phyloP scores from a whole-genome alignment of 441 rosid genomes.

The Aleurites moluccanus region DNA sequence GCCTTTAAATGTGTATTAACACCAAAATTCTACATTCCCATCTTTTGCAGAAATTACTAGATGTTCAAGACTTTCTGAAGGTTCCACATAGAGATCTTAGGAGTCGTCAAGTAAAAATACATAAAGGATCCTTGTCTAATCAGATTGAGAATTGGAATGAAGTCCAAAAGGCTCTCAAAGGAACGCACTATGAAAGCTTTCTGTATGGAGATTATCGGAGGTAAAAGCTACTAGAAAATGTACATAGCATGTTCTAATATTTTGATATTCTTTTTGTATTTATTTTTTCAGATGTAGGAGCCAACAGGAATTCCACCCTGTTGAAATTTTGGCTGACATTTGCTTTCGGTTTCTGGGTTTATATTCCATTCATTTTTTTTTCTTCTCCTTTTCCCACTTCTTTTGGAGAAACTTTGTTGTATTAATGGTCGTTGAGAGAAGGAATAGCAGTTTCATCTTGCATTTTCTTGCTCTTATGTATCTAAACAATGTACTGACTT shows the following conservation, averaged over 20 bases:
- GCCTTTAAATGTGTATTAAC: neutral
- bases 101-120: constrained; percentile 95
- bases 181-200: constrained; percentile 65
- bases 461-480: neutral
- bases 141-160: constrained; percentile 77
- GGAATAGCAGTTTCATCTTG: constrained; percentile 11
- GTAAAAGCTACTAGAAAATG: constrained; percentile 37
- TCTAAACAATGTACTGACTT: neutral
- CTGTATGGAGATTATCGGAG: constrained; percentile 52
- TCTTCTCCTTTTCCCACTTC: neutral
- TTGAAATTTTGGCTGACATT: constrained; percentile 43
- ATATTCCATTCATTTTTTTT: constrained; percentile 53
- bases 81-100: constrained; percentile 60
- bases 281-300: constrained; percentile 27
- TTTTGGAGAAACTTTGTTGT: constrained; percentile 22
- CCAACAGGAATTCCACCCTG: constrained; percentile 33
- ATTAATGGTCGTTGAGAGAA: constrained; percentile 20
- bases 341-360: constrained; percentile 6
- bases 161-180: constrained; percentile 55
- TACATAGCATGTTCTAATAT: constrained; percentile 25
- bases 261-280: constrained; percentile 16
- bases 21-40: neutral
- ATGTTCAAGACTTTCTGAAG: constrained; percentile 77
- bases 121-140: constrained; percentile 64
- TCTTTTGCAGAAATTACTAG: constrained; percentile 61